A percentile compares a stretch with the other conserved stretches of the same genome.
These are phyloP conservation scores for Phylloboletellus chloephorus DNA, from an alignment of 1,284 basidiomycete species.

Conservation along the genomic window DNA sequence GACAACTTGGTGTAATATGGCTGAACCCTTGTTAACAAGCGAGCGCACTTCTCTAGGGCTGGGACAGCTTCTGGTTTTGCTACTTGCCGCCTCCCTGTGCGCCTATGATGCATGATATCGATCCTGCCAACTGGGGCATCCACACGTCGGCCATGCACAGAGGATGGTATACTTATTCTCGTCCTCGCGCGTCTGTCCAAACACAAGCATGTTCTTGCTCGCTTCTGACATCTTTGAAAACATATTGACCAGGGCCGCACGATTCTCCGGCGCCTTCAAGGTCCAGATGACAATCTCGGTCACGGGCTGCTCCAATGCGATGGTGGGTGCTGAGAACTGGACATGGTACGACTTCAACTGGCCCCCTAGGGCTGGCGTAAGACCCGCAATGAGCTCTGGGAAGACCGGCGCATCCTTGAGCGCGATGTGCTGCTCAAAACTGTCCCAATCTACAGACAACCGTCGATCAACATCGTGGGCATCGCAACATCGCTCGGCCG, in stretches of 20 bases:
- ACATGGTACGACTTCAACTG: conserved; percentile 18
- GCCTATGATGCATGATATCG: conserved; percentile 5
- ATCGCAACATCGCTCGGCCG: no score
- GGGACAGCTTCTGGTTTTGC: conserved; percentile 9
- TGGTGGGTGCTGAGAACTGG: conserved; percentile 16
- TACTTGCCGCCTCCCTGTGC: conserved; percentile 3
- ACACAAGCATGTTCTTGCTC: conserved; percentile 15
- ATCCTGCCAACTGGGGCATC: not conserved
- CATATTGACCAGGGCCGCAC: conserved; percentile 9
- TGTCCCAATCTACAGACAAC: conserved; percentile 12
- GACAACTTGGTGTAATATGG: conserved; percentile 9
- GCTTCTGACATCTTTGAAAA: conserved; percentile 14
- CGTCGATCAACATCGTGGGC: not conserved
- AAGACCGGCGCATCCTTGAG: conserved; percentile 5
- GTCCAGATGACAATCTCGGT: conserved; percentile 19
- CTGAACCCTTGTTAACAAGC: conserved; percentile 13
- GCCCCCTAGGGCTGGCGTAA: conserved; percentile 1
- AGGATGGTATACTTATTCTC: conserved; percentile 22
- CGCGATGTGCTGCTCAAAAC: conserved; percentile 3
- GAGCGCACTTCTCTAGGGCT: conserved; percentile 5
- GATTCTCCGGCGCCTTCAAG: conserved; percentile 23
- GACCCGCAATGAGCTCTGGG: not conserved
- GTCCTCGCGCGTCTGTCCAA: conserved; percentile 22
- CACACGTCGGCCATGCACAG: conserved; percentile 21
- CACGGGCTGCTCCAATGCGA: conserved; percentile 18